Base-by-base conservation (phyloP, 2,329 filamentous ascomycete species). In the Arthrobotrys sphaeroides region DNA sequence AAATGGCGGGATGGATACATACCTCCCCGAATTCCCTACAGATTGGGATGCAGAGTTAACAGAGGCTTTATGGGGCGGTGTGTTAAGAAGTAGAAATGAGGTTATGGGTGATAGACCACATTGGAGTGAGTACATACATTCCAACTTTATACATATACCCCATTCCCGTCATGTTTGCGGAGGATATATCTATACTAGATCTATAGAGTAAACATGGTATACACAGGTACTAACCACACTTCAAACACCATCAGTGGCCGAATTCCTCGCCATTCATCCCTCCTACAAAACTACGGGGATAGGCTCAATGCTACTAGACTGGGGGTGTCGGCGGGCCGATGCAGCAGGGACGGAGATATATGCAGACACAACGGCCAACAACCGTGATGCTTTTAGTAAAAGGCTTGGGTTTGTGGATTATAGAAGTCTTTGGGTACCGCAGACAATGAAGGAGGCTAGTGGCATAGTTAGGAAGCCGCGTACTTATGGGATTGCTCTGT, bases 311-410 rank as follows among this genome's bases (percentile, higher is more conserved):
- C 24, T 62, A 10, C 6, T 62, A 13, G 40, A 62, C 33, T 62
- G 59, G 59, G 59, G 22, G 3, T 62, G 59, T 33, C 36, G 16
- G 9, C 59, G 47, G 20, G 59, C 59, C 22, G 59, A 62, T 47
- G 36, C 59, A 31, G 38, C 59, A 7, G 28, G 51, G n/a, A n/a
- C 40, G 12, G 51, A 57, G 10, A n/a, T 40, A 9, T 57, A 57
- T 18, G 51, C 13, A 1, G 51, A 57, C 24, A 18, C 28, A 10
- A 40, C 31, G 2, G 13, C 12, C 12, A 20, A 22, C 10, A 13
- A 16, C n/a, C 51, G 13, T 2, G 28, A 28, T 2, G 6, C 22
- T 16, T 42, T n/a, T 7, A 24, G 20, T 16, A 24, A 26, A 9
- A 20, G 28, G 24, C 43, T 60, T n/a, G 55, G 55, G 1, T 60